Conservation (phyloP, 2,329 filamentous ascomycete genomes). For the Venturia oleaginea region DNA sequence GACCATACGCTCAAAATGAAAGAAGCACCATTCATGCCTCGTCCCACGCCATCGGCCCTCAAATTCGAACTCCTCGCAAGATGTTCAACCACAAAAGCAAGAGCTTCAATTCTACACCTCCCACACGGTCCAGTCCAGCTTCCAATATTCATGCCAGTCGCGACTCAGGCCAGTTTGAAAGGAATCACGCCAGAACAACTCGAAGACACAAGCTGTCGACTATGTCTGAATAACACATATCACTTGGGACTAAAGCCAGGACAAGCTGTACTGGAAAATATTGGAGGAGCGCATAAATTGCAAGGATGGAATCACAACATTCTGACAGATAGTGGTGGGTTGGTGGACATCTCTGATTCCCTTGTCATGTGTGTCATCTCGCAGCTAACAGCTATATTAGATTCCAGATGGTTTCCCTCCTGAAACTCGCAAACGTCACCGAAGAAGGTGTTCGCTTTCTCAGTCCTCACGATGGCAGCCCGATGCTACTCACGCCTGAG, state of each 20-base stretch:
- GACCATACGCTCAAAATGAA: not conserved
- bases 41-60: slow-evolving; percentile 47
- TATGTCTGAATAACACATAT: slow-evolving; percentile 98
- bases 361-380: not conserved
- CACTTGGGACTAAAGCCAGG: slow-evolving; percentile 92
- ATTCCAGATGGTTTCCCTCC: slow-evolving; percentile 96
- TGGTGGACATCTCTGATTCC: slow-evolving; percentile 19
- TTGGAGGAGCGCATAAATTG: slow-evolving; percentile 88
- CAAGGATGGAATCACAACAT: slow-evolving; percentile 96
- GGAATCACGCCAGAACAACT: slow-evolving; percentile 88
- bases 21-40: slow-evolving; percentile 7
- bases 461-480: slow-evolving; percentile 89
- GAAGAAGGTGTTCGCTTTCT: slow-evolving; percentile 93
- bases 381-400: slow-evolving; percentile 36
- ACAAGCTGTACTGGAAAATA: slow-evolving; percentile 73
- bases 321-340: slow-evolving; percentile 56
- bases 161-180: slow-evolving; percentile 92
- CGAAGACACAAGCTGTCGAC: slow-evolving; percentile 75
- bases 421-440: slow-evolving; percentile 87
- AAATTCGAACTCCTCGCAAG: slow-evolving; percentile 68
- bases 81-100: slow-evolving; percentile 73
- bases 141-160: slow-evolving; percentile 97
- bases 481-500: slow-evolving; percentile 95
- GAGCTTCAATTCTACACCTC: slow-evolving; percentile 76
- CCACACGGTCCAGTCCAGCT: slow-evolving; percentile 87